Evolutionary conservation across 2,329 filamentous ascomycete species (phyloP).

Genomic region (Phaeomoniella chlamydospora): DNA sequence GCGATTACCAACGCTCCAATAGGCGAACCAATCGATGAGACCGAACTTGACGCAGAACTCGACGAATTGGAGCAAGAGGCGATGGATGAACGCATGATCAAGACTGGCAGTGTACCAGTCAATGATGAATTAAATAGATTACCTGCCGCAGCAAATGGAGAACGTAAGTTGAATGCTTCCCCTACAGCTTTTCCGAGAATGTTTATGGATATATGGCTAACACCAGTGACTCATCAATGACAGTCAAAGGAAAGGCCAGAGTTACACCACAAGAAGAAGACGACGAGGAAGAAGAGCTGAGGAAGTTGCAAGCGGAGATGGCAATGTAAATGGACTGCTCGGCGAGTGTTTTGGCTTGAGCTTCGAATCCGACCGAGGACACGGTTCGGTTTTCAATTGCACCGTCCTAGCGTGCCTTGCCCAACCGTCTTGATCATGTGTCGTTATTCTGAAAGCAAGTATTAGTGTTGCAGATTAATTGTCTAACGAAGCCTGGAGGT

Average conservation of each 20-base stretch:
- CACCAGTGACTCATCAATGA: constrained; percentile 1
- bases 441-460: too few species aligned
- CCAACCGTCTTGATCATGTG: too few species aligned
- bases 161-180: constrained; percentile 46
- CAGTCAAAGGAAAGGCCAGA: constrained; percentile 30
- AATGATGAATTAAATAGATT: constrained; percentile 62
- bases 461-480: too few species aligned
- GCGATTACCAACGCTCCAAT: constrained; percentile 62
- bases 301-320: constrained; percentile 93
- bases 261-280: constrained; percentile 62
- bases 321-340: constrained; percentile 58
- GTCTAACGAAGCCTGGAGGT: too few species aligned
- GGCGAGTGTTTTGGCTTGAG: too few species aligned
- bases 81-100: constrained; percentile 86
- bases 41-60: constrained; percentile 73
- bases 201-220: not conserved
- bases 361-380: too few species aligned
- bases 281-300: constrained; percentile 90
- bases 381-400: too few species aligned
- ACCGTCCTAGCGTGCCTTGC: too few species aligned
- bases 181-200: not conserved
- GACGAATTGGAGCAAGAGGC: constrained; percentile 80
- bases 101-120: constrained; percentile 72
- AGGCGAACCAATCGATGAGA: constrained; percentile 64
- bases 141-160: constrained; percentile 59